Evolutionary conservation across 148 eudicot species (phyloP).

Genomic region (Suaeda aralocaspica): DNA sequence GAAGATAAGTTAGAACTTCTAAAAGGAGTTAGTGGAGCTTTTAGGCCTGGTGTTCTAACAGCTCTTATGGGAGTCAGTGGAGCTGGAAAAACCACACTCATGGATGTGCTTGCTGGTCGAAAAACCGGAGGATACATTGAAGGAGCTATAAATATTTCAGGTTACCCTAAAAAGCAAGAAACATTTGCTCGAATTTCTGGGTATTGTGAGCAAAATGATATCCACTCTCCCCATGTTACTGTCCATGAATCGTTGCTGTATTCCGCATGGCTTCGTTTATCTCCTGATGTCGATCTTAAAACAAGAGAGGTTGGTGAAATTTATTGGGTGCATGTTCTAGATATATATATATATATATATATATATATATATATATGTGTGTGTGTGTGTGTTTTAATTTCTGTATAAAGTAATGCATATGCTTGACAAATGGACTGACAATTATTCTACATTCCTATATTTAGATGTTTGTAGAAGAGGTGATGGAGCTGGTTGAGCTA

Average conservation of each 20-base stretch:
- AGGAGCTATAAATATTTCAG: slow-evolving; percentile 63
- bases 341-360: too few relatives aligned
- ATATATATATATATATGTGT: too few relatives aligned
- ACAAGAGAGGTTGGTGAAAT: slow-evolving; percentile 50
- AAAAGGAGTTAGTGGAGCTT: slow-evolving; percentile 73
- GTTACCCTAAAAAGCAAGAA: slow-evolving; percentile 78
- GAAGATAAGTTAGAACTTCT: slow-evolving; percentile 61
- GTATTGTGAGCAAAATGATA: slow-evolving; percentile 85
- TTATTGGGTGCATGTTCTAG: neutral
- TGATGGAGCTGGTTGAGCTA: slow-evolving; percentile 64
- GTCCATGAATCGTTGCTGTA: slow-evolving; percentile 68
- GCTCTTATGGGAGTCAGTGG: slow-evolving; percentile 92
- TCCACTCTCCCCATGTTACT: slow-evolving; percentile 80
- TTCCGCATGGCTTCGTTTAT: slow-evolving; percentile 77
- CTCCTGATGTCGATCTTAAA: slow-evolving; percentile 48
- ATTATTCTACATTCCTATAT: neutral
- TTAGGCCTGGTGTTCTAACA: slow-evolving; percentile 78
- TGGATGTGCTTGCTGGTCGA: slow-evolving; percentile 84
- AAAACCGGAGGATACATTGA: slow-evolving; percentile 79
- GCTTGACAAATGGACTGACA: neutral
- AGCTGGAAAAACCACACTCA: slow-evolving; percentile 89
- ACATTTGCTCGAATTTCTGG: slow-evolving; percentile 78
- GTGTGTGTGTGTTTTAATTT: neutral
- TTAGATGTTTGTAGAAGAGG: slow-evolving; percentile 64
- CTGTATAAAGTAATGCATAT: neutral